Conservation (phyloP, 2,329 filamentous ascomycete genomes). For the Saccharata proteae region DNA sequence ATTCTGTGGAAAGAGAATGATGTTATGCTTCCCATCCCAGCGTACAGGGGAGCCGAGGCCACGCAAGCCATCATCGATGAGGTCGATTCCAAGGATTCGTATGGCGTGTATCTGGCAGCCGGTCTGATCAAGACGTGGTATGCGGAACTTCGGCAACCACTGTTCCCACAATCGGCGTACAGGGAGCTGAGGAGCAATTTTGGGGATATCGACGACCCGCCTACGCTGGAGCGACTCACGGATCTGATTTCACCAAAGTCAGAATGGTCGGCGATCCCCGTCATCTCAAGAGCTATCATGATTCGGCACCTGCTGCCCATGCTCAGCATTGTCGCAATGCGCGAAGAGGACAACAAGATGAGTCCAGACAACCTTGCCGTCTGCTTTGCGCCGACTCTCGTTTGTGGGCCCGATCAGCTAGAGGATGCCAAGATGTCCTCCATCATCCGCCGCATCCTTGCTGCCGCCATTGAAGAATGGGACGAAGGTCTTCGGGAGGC, state of each 20-base stretch:
- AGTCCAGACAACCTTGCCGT: constrained; percentile 41
- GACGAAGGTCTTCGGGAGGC: constrained; percentile 29
- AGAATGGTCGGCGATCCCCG: constrained; percentile 33
- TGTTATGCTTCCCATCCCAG: constrained; percentile 19
- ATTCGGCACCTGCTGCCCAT: constrained; percentile 40
- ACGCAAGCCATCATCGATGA: constrained; percentile 33
- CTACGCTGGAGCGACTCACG: constrained; percentile 30
- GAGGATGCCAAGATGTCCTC: constrained; percentile 43
- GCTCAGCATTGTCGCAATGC: constrained; percentile 33
- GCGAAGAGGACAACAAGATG: constrained; percentile 43
- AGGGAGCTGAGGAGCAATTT: constrained; percentile 32
- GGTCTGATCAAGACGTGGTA: constrained; percentile 46
- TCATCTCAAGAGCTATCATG: constrained; percentile 35
- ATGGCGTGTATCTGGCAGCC: constrained; percentile 41
- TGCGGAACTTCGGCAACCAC: constrained; percentile 37
- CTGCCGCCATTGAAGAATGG: constrained; percentile 36
- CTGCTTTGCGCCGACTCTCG: constrained; percentile 40
- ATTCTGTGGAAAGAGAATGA: constrained; percentile 39
- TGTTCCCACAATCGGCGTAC: constrained; percentile 39
- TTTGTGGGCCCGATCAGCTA: constrained; percentile 41
- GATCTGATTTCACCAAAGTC: constrained; percentile 35
- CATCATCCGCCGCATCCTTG: constrained; percentile 37
- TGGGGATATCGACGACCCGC: constrained; percentile 24
- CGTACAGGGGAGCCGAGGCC: constrained; percentile 20
- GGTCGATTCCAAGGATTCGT: constrained; percentile 37